These are phyloP conservation scores for Agroathelia rolfsii DNA, from an alignment of 1,284 basidiomycete genomes.

Conservation along the genomic window DNA sequence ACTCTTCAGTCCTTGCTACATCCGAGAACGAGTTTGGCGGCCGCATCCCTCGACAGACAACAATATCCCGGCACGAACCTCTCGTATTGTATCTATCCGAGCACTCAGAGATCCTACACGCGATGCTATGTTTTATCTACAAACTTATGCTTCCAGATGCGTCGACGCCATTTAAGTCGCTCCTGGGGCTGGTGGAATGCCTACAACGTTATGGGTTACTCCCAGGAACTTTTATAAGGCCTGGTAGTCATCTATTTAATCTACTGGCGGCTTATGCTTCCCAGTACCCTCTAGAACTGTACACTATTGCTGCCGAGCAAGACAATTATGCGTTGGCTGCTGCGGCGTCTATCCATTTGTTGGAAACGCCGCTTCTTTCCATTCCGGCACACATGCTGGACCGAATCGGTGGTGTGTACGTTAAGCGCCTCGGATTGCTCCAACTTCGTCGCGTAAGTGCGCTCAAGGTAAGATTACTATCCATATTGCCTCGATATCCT, in stretches of 20 bases:
- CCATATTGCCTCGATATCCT: no score
- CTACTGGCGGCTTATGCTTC: slow-evolving; percentile 10
- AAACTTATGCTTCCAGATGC: slow-evolving; percentile 10
- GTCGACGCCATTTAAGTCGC: slow-evolving; percentile 7
- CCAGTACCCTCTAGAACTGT: slow-evolving; percentile 14
- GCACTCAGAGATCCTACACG: slow-evolving; percentile 10
- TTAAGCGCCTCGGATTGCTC: slow-evolving; percentile 18
- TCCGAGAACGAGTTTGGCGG: slow-evolving; percentile 16
- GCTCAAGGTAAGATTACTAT: no score
- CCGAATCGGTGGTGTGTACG: slow-evolving; percentile 17
- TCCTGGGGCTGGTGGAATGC: slow-evolving; percentile 7
- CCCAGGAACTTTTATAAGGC: neutral
- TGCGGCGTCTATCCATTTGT: slow-evolving; percentile 13
- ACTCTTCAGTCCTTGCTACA: slow-evolving; percentile 10
- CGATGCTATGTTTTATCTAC: slow-evolving; percentile 13
- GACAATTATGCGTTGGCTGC: slow-evolving; percentile 15
- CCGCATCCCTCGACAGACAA: no score
- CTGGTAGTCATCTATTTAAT: slow-evolving; percentile 1
- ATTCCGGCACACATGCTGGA: slow-evolving; percentile 14
- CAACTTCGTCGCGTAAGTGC: slow-evolving; percentile 17
- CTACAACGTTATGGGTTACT: slow-evolving; percentile 11
- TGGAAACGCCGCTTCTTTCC: slow-evolving; percentile 12
- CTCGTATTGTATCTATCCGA: slow-evolving; percentile 8
- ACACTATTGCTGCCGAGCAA: slow-evolving; percentile 15
- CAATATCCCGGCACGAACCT: no score